phyloP scores from a whole-genome alignment of 495 filamentous ascomycete species.

The Neurospora intermedia region DNA sequence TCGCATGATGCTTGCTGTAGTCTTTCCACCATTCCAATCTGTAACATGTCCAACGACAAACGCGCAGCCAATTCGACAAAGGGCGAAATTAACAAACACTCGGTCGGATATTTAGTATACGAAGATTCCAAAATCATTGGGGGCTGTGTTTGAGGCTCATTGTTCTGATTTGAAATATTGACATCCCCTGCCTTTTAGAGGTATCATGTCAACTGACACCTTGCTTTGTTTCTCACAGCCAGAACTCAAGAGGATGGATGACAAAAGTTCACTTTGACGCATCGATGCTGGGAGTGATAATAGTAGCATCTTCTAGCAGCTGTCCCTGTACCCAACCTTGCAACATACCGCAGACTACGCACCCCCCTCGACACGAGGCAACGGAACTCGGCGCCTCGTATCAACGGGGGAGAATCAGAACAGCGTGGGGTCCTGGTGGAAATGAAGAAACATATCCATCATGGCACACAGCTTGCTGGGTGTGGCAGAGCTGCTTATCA shows the following conservation, averaged over 20 bases:
- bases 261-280: background rate
- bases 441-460: background rate
- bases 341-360: background rate
- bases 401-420: background rate
- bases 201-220: background rate
- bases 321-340: background rate
- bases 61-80: background rate
- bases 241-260: too few species aligned
- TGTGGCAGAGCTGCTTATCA: background rate
- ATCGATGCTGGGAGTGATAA: background rate
- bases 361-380: background rate
- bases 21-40: background rate
- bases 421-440: background rate
- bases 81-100: background rate
- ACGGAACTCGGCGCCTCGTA: background rate
- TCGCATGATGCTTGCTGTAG: background rate
- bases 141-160: background rate
- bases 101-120: background rate
- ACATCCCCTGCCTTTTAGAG: background rate
- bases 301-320: background rate
- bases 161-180: background rate
- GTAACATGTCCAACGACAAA: background rate
- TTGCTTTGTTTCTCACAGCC: too few species aligned
- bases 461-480: background rate
- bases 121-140: background rate